phyloP scores from a whole-genome alignment of 73 alveolate genomes.

The Durusdinium trenchii region DNA sequence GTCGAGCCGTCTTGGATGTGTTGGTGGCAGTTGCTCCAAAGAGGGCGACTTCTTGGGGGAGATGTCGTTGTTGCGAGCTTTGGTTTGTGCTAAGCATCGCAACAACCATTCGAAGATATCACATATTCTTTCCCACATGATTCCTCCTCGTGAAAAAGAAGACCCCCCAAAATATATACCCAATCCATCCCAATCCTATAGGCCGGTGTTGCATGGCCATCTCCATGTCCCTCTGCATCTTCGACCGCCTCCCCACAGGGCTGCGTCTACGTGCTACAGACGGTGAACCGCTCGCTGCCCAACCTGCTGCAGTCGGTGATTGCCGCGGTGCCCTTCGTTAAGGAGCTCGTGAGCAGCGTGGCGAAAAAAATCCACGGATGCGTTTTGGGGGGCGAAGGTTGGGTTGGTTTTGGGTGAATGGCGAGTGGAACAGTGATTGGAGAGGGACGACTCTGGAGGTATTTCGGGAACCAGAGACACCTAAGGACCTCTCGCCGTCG shows the following conservation, averaged over 20 bases:
- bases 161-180: too few species aligned
- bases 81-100: too few species aligned
- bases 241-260: constrained; percentile 31
- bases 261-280: constrained; percentile 82
- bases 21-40: too few species aligned
- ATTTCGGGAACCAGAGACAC: too few species aligned
- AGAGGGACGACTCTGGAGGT: not conserved
- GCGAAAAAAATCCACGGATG: not conserved
- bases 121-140: not conserved
- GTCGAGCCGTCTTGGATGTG: too few species aligned
- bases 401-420: not conserved
- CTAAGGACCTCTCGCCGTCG: too few species aligned
- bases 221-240: not conserved
- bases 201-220: too few species aligned
- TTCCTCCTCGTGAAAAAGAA: not conserved
- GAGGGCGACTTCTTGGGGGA: too few species aligned
- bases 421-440: not conserved
- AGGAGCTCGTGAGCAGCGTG: constrained; percentile 45
- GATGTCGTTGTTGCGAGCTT: too few species aligned
- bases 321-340: constrained; percentile 52
- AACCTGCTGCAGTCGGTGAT: constrained; percentile 37
- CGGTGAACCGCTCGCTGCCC: constrained; percentile 86
- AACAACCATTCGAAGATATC: not conserved
- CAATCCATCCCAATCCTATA: too few species aligned
- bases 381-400: not conserved